Base-by-base conservation (phyloP, 768 basidiomycete genomes). In the Leucocoprinus leucothites region DNA sequence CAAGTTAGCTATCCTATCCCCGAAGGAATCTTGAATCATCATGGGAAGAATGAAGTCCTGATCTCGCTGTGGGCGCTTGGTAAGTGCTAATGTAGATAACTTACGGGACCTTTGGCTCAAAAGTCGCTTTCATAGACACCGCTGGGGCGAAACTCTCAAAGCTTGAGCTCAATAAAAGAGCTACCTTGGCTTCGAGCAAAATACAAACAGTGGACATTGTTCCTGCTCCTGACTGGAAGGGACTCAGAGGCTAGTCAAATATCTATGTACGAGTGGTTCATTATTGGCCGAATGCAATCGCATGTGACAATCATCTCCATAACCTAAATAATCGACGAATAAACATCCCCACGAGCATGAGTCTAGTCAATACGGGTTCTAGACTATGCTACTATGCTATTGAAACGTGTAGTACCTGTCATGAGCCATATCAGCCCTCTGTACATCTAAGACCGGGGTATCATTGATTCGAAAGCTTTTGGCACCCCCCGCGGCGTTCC, bases 1-100 rank as follows among this genome's bases (percentile, higher is more conserved):
- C 71, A 73, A 60, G 63, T 64, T 9, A 81, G 77, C 61, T 88
- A 83, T 49, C 71, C 71, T 0, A 61, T 73, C 6, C 71, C 70
- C 0, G 71, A 73, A 53, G 71, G 71, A 13, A 73, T 73, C 47
- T 51, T 73, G 13, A 69, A 73, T 59, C 69, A 71, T 44, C 69
- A 67, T 44, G 71, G 69, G 1, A 60, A 61, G 21, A 73, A 73
- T 42, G 69, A 73, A 13, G 58, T 73, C 7, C 49, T 71, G 40
- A 64, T 73, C 18, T 64, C 69, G 2, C 50, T 73, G n/a, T 73
- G 71, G 71, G 71, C 71, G 19, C 57, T 71, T 21, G 60, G 70
- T 72, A 41, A 25, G 67, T 62, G 21, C 21, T 28, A 14, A 16
- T 53, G 22, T 31, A 31, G 6, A 5, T 25, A 11, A 9, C 38